Conservation (phyloP, 1,284 basidiomycete species). For the Cutaneotrichosporon arboriforme region DNA sequence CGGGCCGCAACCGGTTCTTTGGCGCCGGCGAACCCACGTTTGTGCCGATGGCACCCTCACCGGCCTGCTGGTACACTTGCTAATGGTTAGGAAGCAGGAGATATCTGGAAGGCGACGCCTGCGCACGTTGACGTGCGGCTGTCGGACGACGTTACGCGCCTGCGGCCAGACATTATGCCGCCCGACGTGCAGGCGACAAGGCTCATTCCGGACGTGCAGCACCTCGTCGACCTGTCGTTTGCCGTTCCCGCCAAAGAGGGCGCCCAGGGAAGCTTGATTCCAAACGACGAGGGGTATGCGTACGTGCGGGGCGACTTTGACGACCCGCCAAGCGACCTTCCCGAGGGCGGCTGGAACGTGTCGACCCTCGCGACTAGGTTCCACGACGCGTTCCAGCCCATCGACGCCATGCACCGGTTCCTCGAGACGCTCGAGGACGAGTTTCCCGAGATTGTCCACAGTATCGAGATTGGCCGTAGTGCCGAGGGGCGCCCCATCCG, state of each 20-base stretch:
- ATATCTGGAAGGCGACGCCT: conserved; percentile 41
- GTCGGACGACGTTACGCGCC: background rate
- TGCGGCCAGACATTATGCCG: conserved; percentile 8
- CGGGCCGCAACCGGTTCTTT: no score
- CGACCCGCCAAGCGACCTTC: conserved; percentile 3
- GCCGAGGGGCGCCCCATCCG: conserved; percentile 34
- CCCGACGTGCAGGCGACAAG: background rate
- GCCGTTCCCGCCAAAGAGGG: background rate
- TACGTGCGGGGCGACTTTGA: background rate
- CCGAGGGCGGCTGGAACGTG: conserved; percentile 27
- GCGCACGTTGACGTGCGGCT: conserved; percentile 34
- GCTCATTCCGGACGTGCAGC: conserved; percentile 36
- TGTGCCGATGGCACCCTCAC: background rate
- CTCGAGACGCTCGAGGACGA: conserved; percentile 31
- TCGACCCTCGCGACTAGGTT: conserved; percentile 31
- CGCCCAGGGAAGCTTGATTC: no score
- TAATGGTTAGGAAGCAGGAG: conserved; percentile 8
- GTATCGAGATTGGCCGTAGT: conserved; percentile 32
- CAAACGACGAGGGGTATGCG: background rate
- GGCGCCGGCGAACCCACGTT: background rate
- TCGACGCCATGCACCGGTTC: conserved; percentile 40
- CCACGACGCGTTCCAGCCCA: conserved; percentile 42
- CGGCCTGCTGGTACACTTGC: background rate
- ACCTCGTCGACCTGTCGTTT: conserved; percentile 22
- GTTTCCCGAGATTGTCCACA: conserved; percentile 31